A percentile compares a stretch with the other conserved stretches of the same genome.
Evolutionary conservation across 2,329 filamentous ascomycete genomes (phyloP).

Genomic region (Aspergillus tamarii): DNA sequence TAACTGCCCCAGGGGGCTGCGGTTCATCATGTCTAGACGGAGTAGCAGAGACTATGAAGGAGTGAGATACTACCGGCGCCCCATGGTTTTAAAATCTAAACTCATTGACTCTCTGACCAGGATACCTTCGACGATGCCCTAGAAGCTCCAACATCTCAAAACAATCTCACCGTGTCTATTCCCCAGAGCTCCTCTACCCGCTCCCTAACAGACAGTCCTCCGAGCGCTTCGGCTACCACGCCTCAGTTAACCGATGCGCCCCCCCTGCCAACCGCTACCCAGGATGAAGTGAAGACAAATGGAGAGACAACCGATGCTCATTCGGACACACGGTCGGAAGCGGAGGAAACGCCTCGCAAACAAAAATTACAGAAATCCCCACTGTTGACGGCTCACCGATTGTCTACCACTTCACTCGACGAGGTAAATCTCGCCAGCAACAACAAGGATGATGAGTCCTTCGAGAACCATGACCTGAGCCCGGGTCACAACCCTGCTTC

Average conservation of each 20-base stretch:
- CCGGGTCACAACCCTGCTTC: slow-evolving; percentile 31
- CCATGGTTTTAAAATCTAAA: neutral
- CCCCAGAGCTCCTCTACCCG: slow-evolving; percentile 57
- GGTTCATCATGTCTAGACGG: slow-evolving; percentile 35
- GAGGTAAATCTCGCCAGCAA: slow-evolving; percentile 65
- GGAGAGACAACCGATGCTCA: slow-evolving; percentile 29
- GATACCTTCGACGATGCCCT: slow-evolving; percentile 83
- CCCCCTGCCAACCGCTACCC: slow-evolving; percentile 31
- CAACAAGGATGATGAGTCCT: slow-evolving; percentile 58
- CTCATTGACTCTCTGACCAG: slow-evolving; percentile 45
- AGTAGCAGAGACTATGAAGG: slow-evolving; percentile 49
- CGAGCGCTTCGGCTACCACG: slow-evolving; percentile 42
- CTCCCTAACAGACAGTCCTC: slow-evolving; percentile 59
- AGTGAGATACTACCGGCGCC: slow-evolving; percentile 30
- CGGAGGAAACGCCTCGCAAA: slow-evolving; percentile 38
- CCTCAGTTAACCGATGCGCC: slow-evolving; percentile 40
- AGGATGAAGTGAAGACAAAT: slow-evolving; percentile 25
- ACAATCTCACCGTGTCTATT: slow-evolving; percentile 34
- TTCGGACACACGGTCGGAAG: slow-evolving; percentile 32
- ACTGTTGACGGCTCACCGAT: slow-evolving; percentile 54
- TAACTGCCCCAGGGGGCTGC: slow-evolving; percentile 20
- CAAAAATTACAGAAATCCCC: slow-evolving; percentile 54
- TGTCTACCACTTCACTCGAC: slow-evolving; percentile 62
- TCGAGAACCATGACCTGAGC: slow-evolving; percentile 26
- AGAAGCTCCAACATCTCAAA: slow-evolving; percentile 41